phyloP scores from a whole-genome alignment of 179 eudicot genomes.

The Pouteria campechiana region DNA sequence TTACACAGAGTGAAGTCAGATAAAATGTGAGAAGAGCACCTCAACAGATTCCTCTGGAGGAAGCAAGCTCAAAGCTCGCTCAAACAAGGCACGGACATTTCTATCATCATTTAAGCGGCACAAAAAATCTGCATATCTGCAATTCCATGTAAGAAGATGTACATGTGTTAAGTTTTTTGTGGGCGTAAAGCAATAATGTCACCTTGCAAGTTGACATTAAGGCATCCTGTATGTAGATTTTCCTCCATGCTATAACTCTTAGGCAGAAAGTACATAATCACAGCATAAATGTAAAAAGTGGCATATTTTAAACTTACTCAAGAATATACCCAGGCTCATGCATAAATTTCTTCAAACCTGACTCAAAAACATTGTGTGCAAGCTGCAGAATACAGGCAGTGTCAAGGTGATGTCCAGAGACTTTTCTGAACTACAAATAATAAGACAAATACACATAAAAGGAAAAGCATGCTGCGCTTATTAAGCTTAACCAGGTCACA shows the following conservation, averaged over 20 bases:
- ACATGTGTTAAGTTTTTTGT: no score
- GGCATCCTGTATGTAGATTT: no score
- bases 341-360: slow-evolving; percentile 90
- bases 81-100: slow-evolving; percentile 93
- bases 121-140: slow-evolving; percentile 97
- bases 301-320: slow-evolving; percentile 58
- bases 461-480: no score
- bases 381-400: slow-evolving; percentile 40
- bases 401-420: no score
- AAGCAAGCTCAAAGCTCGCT: slow-evolving; percentile 87
- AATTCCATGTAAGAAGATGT: slow-evolving; percentile 12
- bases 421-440: no score
- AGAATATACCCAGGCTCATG: slow-evolving; percentile 95
- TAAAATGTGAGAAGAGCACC: slow-evolving; percentile 24
- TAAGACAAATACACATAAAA: no score
- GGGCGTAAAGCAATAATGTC: no score
- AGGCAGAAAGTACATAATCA: no score
- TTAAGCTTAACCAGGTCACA: no score
- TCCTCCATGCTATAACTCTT: no score
- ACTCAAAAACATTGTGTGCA: slow-evolving; percentile 96
- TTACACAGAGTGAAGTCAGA: not conserved
- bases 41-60: slow-evolving; percentile 87
- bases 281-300: no score
- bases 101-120: slow-evolving; percentile 91
- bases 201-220: no score